phyloP scores from a whole-genome alignment of 129 eudicot species.

The Lonicera japonica region DNA sequence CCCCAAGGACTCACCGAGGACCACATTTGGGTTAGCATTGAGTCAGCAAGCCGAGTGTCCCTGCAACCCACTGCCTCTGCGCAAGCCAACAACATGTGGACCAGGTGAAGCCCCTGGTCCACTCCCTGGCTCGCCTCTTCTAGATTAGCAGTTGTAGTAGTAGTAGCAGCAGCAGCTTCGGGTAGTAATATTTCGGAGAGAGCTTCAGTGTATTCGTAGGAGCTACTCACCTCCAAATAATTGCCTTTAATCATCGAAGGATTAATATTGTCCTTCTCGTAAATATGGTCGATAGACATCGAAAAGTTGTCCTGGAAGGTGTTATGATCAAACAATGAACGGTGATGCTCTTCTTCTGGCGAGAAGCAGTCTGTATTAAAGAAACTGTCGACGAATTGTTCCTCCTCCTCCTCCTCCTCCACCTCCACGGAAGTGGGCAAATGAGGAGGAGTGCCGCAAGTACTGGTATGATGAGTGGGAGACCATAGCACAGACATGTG shows the following conservation, averaged over 20 bases:
- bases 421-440: slow-evolving; percentile 27
- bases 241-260: slow-evolving; percentile 24
- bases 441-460: background rate
- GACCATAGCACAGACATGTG: slow-evolving; percentile 13
- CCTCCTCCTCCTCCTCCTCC: too few relatives aligned
- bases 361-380: slow-evolving; percentile 37
- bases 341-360: background rate
- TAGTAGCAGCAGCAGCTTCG: background rate
- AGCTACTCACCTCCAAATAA: slow-evolving; percentile 10
- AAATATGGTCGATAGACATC: slow-evolving; percentile 19
- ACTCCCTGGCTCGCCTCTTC: slow-evolving; percentile 28
- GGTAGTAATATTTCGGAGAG: background rate
- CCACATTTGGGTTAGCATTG: slow-evolving; percentile 53
- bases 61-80: slow-evolving; percentile 81
- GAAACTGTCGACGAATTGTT: slow-evolving; percentile 44
- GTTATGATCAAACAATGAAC: slow-evolving; percentile 7
- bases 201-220: slow-evolving; percentile 13
- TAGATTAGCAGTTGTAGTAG: slow-evolving; percentile 3
- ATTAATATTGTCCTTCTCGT: background rate
- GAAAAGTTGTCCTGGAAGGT: slow-evolving; percentile 7
- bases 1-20: slow-evolving; percentile 46
- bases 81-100: slow-evolving; percentile 59
- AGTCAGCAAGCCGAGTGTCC: slow-evolving; percentile 48
- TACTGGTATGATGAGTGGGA: background rate
- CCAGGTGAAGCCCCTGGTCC: slow-evolving; percentile 61